Percentiles rank a stretch among this genome's conserved stretches.
Conservation (phyloP, 1,139 yeast genomes). For the Taphrina populina region DNA sequence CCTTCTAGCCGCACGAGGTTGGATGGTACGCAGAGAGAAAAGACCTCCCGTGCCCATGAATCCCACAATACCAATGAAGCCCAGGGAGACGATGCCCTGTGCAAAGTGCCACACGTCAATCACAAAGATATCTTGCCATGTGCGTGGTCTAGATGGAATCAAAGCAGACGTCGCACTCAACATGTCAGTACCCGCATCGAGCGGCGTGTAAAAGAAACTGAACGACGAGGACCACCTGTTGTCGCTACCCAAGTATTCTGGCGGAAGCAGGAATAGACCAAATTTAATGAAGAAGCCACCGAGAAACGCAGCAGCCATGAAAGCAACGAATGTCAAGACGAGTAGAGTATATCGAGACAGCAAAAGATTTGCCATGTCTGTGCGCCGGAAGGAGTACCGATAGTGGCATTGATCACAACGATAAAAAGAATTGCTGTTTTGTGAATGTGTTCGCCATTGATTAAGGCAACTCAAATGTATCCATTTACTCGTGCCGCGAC, state of each 20-base stretch:
- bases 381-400: conserved; percentile 33
- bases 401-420: conserved; percentile 33
- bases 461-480: conserved; percentile 25
- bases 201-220: conserved; percentile 30
- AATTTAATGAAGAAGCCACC: conserved; percentile 31
- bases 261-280: conserved; percentile 19
- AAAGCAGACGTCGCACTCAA: conserved; percentile 24
- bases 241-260: conserved; percentile 5
- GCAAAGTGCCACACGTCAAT: conserved; percentile 28
- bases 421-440: conserved; percentile 22
- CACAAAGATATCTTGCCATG: conserved; percentile 14
- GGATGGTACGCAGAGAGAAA: conserved; percentile 27
- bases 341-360: conserved; percentile 15
- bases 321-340: conserved; percentile 8
- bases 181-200: conserved; percentile 26
- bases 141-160: conserved; percentile 19
- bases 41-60: conserved; percentile 30
- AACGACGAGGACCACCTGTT: conserved; percentile 17
- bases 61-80: conserved; percentile 21
- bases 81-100: conserved; percentile 27
- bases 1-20: conserved; percentile 8
- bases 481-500: conserved; percentile 29
- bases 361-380: conserved; percentile 22
- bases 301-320: conserved; percentile 18
- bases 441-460: conserved; percentile 27